phyloP scores from a whole-genome alignment of 2,329 filamentous ascomycete genomes.

The Aureobasidium sp. region DNA sequence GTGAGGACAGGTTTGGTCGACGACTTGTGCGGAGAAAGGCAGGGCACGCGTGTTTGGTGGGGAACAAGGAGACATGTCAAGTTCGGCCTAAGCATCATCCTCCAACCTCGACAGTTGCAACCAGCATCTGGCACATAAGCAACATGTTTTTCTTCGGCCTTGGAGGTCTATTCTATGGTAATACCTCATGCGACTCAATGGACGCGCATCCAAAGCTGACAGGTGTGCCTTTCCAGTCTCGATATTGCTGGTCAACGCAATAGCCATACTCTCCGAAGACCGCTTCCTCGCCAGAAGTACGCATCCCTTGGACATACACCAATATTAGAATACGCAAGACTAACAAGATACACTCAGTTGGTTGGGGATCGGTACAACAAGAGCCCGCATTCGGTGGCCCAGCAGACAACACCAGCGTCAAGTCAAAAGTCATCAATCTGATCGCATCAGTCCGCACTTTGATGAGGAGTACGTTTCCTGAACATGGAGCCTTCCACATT shows the following conservation, averaged over 20 bases:
- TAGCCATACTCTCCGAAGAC: slow-evolving; percentile 95
- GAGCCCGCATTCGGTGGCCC: slow-evolving; percentile 83
- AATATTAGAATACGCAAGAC: background rate
- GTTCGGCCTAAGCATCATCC: background rate
- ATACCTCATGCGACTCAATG: slow-evolving; percentile 18
- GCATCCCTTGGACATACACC: background rate
- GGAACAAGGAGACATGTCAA: slow-evolving; percentile 8
- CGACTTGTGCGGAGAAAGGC: background rate
- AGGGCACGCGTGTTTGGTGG: background rate
- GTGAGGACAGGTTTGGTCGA: slow-evolving; percentile 8
- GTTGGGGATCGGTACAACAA: slow-evolving; percentile 72
- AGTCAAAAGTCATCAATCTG: slow-evolving; percentile 88
- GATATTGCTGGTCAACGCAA: slow-evolving; percentile 91
- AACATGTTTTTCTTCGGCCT: slow-evolving; percentile 77
- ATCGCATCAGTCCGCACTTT: slow-evolving; percentile 92
- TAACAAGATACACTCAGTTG: slow-evolving; percentile 62
- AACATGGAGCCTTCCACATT: too few species aligned
- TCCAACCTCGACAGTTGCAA: background rate
- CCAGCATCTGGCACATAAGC: slow-evolving; percentile 23
- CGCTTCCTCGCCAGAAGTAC: slow-evolving; percentile 87
- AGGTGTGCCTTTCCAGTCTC: slow-evolving; percentile 60
- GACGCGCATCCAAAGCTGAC: slow-evolving; percentile 23
- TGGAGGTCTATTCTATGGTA: slow-evolving; percentile 79
- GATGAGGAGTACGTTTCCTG: slow-evolving; percentile 86
- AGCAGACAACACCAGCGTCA: slow-evolving; percentile 79